Conservation (phyloP, 495 filamentous ascomycete genomes). For the Xylaria sp. region DNA sequence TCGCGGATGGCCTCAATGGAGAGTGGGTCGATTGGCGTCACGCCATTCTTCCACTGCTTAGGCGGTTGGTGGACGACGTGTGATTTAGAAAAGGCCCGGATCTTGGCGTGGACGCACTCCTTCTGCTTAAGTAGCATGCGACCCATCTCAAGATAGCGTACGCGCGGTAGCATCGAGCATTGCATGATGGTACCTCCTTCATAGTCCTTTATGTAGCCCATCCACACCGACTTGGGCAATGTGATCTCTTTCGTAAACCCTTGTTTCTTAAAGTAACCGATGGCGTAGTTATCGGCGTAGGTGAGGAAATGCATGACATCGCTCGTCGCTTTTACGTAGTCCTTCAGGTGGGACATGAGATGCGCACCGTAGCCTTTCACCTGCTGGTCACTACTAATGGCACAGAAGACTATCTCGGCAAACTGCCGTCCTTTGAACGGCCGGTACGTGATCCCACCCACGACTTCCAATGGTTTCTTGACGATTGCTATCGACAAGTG, state of each 20-base stretch:
- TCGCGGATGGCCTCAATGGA: constrained; percentile 82
- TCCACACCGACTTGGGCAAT: constrained; percentile 88
- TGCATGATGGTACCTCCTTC: constrained; percentile 99
- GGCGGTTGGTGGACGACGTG: constrained; percentile 88
- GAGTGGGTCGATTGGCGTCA: constrained; percentile 78
- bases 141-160: constrained; percentile 92
- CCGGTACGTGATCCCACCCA: constrained; percentile 95
- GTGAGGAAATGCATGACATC: constrained; percentile 98
- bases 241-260: constrained; percentile 99
- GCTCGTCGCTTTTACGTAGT: constrained; percentile 97
- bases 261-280: constrained; percentile 99
- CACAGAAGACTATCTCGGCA: constrained; percentile 98
- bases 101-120: constrained; percentile 91
- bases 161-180: constrained; percentile 93
- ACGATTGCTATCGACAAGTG: constrained; percentile 97
- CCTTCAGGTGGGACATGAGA: constrained; percentile 97
- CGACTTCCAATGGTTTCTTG: constrained; percentile 93
- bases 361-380: constrained; percentile 98
- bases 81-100: constrained; percentile 86
- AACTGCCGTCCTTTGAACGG: constrained; percentile 94
- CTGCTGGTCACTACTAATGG: constrained; percentile 96
- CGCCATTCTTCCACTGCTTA: constrained; percentile 79
- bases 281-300: constrained; percentile 98
- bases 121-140: constrained; percentile 98
- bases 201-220: constrained; percentile 99